Percentiles rank a stretch among this genome's conserved stretches.
Evolutionary conservation across 2,329 filamentous ascomycete species (phyloP).

Genomic region (Arthroderma sp.): DNA sequence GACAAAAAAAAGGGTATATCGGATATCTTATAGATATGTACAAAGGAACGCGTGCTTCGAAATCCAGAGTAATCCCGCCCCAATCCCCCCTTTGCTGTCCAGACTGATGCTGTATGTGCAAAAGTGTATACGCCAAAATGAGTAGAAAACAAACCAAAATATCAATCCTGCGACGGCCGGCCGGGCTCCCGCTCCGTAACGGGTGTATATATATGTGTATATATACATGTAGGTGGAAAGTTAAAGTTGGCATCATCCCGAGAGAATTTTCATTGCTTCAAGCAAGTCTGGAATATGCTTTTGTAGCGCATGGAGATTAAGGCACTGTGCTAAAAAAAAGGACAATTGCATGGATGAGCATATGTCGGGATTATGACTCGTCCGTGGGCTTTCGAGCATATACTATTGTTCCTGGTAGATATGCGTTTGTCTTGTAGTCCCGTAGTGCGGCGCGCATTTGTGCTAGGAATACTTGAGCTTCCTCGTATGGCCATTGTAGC

Average conservation of each 20-base stretch:
- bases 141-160: neutral
- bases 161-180: neutral
- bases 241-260: conserved; percentile 1
- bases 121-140: neutral
- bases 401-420: conserved; percentile 8
- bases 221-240: neutral
- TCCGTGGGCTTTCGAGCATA: conserved; percentile 7
- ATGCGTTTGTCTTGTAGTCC: conserved; percentile 16
- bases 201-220: neutral
- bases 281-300: conserved; percentile 2
- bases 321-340: neutral
- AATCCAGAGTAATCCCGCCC: neutral
- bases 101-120: neutral
- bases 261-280: neutral
- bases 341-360: neutral
- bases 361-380: neutral
- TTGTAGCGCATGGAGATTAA: neutral
- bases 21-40: conserved; percentile 1
- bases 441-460: conserved; percentile 7
- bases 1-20: conserved; percentile 2
- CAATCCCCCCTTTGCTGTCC: neutral
- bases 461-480: conserved; percentile 6
- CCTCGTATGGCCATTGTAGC: conserved; percentile 18
- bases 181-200: neutral
- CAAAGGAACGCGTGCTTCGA: neutral